Conservation (phyloP, 805 yeast species). For the Torulaspora delbrueckii region DNA sequence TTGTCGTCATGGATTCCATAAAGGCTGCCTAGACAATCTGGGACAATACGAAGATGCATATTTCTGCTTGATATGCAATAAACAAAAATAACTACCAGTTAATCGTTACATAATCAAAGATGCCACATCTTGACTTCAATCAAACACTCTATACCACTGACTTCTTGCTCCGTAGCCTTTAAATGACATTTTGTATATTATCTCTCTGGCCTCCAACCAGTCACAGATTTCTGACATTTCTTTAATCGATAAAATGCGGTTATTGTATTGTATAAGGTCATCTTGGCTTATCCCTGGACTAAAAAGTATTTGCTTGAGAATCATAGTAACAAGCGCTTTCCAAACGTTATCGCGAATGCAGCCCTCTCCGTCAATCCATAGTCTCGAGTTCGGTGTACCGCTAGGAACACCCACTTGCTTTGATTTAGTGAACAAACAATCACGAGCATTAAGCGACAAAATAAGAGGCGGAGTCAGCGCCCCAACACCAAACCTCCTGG, state of each 20-base stretch:
- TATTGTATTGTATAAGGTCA: slow-evolving; percentile 18
- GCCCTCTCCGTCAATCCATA: slow-evolving; percentile 72
- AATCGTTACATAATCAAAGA: neutral
- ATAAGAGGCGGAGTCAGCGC: slow-evolving; percentile 59
- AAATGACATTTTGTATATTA: slow-evolving; percentile 15
- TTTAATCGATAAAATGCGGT: slow-evolving; percentile 33
- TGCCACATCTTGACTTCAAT: neutral
- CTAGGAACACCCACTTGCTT: slow-evolving; percentile 44
- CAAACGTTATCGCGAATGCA: slow-evolving; percentile 55
- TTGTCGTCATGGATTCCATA: slow-evolving; percentile 33
- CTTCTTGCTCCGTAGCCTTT: slow-evolving; percentile 22
- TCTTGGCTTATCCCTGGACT: slow-evolving; percentile 49
- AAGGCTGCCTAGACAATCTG: slow-evolving; percentile 25
- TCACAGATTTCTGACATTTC: slow-evolving; percentile 39
- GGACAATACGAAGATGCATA: slow-evolving; percentile 22
- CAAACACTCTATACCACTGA: slow-evolving; percentile 26
- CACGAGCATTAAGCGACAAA: slow-evolving; percentile 36
- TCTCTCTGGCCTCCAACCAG: slow-evolving; percentile 43
- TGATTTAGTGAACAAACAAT: slow-evolving; percentile 7
- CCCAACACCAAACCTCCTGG: slow-evolving; percentile 67
- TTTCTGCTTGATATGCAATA: slow-evolving; percentile 24
- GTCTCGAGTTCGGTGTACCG: slow-evolving; percentile 56
- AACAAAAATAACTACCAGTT: neutral
- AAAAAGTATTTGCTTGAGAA: slow-evolving; percentile 44
- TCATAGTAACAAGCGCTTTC: slow-evolving; percentile 47